Conservation (phyloP, 768 basidiomycete species). For the Auriscalpium vulgare region DNA sequence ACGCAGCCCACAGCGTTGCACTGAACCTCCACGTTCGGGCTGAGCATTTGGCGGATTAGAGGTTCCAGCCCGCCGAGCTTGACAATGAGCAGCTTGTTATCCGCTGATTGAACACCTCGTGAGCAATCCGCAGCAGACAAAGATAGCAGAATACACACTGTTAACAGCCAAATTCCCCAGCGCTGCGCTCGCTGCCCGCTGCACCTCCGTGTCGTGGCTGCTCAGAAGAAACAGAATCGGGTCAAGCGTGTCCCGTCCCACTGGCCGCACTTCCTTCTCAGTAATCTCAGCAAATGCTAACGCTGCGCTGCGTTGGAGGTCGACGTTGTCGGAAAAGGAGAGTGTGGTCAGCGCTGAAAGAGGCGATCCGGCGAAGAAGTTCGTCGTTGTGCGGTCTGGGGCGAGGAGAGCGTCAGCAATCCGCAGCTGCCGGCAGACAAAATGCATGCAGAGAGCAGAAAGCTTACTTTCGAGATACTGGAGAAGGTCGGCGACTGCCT, state of each 20-base stretch:
- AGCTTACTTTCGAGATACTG: slow-evolving; percentile 94
- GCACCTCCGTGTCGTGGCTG: slow-evolving; percentile 97
- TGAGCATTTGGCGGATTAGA: slow-evolving; percentile 97
- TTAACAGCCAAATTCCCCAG: slow-evolving; percentile 97
- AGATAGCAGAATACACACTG: slow-evolving; percentile 48
- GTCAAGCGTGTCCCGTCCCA: slow-evolving; percentile 94
- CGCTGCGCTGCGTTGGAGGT: slow-evolving; percentile 94
- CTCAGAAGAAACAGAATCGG: slow-evolving; percentile 95
- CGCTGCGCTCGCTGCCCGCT: slow-evolving; percentile 95
- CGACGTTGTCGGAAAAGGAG: slow-evolving; percentile 98
- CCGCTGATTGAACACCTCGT: slow-evolving; percentile 45
- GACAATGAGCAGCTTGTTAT: slow-evolving; percentile 98
- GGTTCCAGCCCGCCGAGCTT: slow-evolving; percentile 96
- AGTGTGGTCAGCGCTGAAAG: slow-evolving; percentile 91
- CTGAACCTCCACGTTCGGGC: slow-evolving; percentile 97
- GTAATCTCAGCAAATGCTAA: slow-evolving; percentile 99
- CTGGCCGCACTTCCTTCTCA: slow-evolving; percentile 97
- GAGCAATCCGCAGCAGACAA: not conserved
- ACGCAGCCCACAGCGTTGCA: slow-evolving; percentile 99
- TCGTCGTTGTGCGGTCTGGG: slow-evolving; percentile 94
- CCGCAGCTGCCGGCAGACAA: not conserved
- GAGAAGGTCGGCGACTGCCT: slow-evolving; percentile 94
- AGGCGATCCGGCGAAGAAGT: slow-evolving; percentile 94
- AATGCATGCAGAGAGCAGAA: not conserved
- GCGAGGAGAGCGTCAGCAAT: slow-evolving; percentile 2